Evolutionary conservation across 2,329 filamentous ascomycete species (phyloP).

Genomic region (Talaromyces verruculosus): DNA sequence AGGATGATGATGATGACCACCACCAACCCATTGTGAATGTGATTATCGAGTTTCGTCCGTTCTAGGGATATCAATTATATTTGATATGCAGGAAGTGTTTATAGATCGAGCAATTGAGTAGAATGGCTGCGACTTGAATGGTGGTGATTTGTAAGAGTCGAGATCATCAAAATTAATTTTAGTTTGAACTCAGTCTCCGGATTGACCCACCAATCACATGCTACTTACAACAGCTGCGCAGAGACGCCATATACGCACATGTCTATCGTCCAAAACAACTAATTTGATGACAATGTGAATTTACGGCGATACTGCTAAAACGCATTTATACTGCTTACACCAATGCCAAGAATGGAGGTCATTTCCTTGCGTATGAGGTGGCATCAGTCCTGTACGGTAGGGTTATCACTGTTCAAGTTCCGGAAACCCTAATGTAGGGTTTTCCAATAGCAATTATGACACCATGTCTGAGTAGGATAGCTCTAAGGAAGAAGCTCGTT

Average conservation of each 20-base stretch:
- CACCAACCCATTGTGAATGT: conserved; percentile 48
- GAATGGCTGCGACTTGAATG: background rate
- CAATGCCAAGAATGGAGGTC: no score
- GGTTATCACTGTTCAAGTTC: no score
- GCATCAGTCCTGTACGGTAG: no score
- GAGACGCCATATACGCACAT: background rate
- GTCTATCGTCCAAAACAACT: no score
- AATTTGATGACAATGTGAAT: background rate
- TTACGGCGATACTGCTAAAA: no score
- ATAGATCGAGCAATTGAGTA: background rate
- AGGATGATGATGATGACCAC: conserved; percentile 41
- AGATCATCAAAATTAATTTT: conserved; percentile 4
- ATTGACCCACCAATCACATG: conserved; percentile 2
- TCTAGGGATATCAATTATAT: background rate
- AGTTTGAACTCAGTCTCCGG: background rate
- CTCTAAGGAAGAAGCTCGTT: no score
- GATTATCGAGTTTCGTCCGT: background rate
- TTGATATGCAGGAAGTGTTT: background rate
- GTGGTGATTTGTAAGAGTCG: background rate
- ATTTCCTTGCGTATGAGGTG: no score
- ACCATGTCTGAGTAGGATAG: no score
- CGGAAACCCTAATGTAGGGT: no score
- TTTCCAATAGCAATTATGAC: no score
- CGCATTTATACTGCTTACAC: no score
- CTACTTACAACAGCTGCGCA: background rate